Evolutionary conservation across 768 basidiomycete species (phyloP), one percentile per base, ranked within the genome.

Genomic region (Mycena albidolilacea): DNA sequence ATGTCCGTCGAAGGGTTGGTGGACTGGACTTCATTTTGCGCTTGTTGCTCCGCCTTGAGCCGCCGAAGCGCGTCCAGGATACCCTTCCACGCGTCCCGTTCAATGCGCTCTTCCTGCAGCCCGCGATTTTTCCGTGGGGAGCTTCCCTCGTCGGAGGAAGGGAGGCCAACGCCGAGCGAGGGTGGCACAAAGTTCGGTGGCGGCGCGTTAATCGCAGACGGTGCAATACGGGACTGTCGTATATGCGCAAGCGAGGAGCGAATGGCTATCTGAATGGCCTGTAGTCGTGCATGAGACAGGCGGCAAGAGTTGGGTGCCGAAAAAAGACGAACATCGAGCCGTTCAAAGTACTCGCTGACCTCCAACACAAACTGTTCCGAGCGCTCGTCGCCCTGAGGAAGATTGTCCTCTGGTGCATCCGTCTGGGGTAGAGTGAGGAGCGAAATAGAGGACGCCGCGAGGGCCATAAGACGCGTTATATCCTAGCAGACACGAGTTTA

Each of bases 361-460:
- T 95, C 93, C 52, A 92, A 86, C 50, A 95, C 94, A 75, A 96
- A 95, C 77, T 94, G 92, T 78, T 95, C 93, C 15, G 93, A 94
- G 44, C 94, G 87, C 81, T 96, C 94, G 71, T 92, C 94, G 50
- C 93, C 94, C 77, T 93, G 91, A 3, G 94, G 93, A 9, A 95
- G 86, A 67, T 83, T 86, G 64, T 93, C 92, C 8, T 89, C 89
- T 4, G 90, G 87, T 0, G 81, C 86, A 78, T 95, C 94, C 5
- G 93, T 94, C 81, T 95, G 94, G 1, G 94, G 94, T n/a, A 96
- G 84, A 1, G 94, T 92, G 60, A 96, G 86, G 63, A 95, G 86
- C 8, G 93, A 92, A 69, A 95, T 91, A 10, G 92, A 94, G 17
- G 94, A 93, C 9, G 92, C 92, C 7, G 94, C 94, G 30, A 95